These are phyloP conservation scores for Aspergillus ellipticus DNA, from an alignment of 495 filamentous ascomycete genomes.

Conservation along the genomic window DNA sequence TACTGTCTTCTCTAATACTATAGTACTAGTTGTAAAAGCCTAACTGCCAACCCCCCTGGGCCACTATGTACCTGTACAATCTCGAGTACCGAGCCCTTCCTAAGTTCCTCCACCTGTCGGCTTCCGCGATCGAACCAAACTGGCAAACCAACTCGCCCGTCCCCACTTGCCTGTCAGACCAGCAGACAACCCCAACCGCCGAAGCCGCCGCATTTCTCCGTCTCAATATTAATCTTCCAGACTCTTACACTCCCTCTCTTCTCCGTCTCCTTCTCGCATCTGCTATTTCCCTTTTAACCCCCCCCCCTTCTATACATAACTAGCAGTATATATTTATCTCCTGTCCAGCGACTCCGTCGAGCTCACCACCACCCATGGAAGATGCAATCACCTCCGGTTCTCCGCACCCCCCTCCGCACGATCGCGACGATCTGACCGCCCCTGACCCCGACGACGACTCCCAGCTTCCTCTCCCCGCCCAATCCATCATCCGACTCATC, in stretches of 20 bases:
- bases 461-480: slow-evolving; percentile 4
- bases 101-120: not conserved
- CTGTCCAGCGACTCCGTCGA: not conserved
- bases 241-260: no score
- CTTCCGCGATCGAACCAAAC: not conserved
- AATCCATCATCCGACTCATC: slow-evolving; percentile 60
- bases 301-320: not conserved
- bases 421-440: not conserved
- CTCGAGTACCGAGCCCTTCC: no score
- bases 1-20: no score
- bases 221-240: not conserved
- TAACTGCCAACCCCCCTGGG: no score
- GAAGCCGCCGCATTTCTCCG: not conserved
- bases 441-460: slow-evolving; percentile 1
- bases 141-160: no score
- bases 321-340: not conserved
- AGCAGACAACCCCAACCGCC: not conserved
- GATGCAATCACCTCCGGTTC: slow-evolving; percentile 13
- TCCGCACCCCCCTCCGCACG: slow-evolving; percentile 10
- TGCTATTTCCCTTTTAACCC: not conserved
- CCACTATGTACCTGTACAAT: no score
- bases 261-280: not conserved
- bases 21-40: no score
- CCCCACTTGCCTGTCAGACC: not conserved
- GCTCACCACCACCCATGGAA: slow-evolving; percentile 26